Base-by-base conservation (phyloP, 1,284 basidiomycete genomes). In the Coniophora puteana region DNA sequence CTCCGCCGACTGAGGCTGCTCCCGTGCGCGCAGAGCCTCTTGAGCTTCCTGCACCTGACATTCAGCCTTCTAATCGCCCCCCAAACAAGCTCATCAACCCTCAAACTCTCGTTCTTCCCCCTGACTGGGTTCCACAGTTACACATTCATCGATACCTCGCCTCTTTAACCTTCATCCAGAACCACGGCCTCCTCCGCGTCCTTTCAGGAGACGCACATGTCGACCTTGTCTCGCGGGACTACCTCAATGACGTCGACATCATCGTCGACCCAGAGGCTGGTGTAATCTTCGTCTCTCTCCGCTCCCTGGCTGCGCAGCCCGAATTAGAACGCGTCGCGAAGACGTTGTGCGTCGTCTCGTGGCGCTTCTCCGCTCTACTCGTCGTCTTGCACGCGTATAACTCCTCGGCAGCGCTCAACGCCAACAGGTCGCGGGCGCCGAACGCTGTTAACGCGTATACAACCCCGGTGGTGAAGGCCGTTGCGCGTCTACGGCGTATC, bases 131-230 rank as follows among this genome's bases (percentile, higher is more conserved):
- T n/a, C 50, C 44, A 26, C 66, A 73, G 8, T 38, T 44, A 8
- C 58, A 51, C n/a, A 39, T 54, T n/a, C 83, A 87, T 56, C 71
- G 67, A 20, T 89, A 87, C 52, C 66, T 89, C 57, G 75, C 76
- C 13, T 87, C 83, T 13, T 55, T 87, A 41, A 65, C 76, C 20
- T 46, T 86, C n/a, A 63, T 87, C 4, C 83, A 88, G 55, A 80
- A 80, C 51, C 76, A 75, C 38, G 66, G 64, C 10, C 62, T 89
- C 2, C 68, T 82, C 24, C 70, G 68, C 6, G 58, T 62, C 12
- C 65, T 89, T 16, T 59, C 65, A 7, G 67, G 69, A 14, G 55
- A 50, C 8, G 49, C 61, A 16, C 57, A 60, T 5, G 60, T 86
- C 20, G 68, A 76, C 11, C 67, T 88, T 7, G 67, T 80, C 4